Base-by-base conservation (phyloP, 352 stramenopile species). In the Pythium plurisporium region DNA sequence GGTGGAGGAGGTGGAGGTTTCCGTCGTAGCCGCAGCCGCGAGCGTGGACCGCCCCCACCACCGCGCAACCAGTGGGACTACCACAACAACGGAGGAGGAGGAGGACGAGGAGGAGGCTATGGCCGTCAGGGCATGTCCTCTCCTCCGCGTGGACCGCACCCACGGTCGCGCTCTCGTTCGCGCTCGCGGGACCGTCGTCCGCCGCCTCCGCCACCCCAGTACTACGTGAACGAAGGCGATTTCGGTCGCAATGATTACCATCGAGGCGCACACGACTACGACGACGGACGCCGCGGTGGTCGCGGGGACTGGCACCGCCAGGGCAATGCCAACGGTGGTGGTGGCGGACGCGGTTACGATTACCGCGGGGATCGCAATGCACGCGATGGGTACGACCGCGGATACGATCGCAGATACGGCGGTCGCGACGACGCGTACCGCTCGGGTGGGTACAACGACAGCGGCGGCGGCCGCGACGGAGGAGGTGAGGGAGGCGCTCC, bases 111-210 rank as follows among this genome's bases (percentile, higher is more conserved):
- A 17, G 30, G 20, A 25, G 47, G 47, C 4, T 49, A 62, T 25
- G 45, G 45, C 12, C 55, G 55, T n/a, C n/a, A n/a, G n/a, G 44
- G 43, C 15, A 29, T 33, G 37, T 49, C 51, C n/a, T 40, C 51
- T 41, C 53, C 53, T 1, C 29, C n/a, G n/a, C 22, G 30, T n/a
- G 51, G 45, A 11, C 37, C 27, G 27, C 49, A 37, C 11, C 55
- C 51, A 15, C 55, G 48, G 5, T 49, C 36, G 15, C 54, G 53
- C 27, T 69, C 62, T 1, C 63, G 63, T 27, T 70, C 63, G 14
- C 51, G 63, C 15, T 67, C 63, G 12, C 51, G 63, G 3, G 63
- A 67, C 1, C 44, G 63, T 6, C 46, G 54, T 25, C 62, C 43
- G 29, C 42, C 15, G 20, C 50, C 38, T 30, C 41, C 26, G 19